phyloP scores from a whole-genome alignment of 352 stramenopile species.

The Globisporangium nunn region DNA sequence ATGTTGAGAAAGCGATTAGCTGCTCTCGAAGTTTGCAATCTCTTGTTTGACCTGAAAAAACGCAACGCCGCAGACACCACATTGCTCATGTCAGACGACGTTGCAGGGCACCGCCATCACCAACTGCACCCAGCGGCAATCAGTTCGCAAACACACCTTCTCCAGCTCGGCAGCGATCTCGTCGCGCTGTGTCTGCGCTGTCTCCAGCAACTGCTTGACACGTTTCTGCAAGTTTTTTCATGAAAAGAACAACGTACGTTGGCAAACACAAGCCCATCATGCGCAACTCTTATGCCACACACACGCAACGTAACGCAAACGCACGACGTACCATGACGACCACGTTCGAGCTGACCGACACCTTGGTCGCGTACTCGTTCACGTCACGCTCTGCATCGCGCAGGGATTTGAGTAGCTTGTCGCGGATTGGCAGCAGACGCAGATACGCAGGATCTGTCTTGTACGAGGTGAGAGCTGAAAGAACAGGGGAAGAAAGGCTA shows the following conservation, averaged over 20 bases:
- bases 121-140: background rate
- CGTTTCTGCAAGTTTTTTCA: slow-evolving; percentile 35
- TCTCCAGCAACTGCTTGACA: slow-evolving; percentile 80
- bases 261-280: background rate
- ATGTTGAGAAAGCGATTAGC: slow-evolving; percentile 12
- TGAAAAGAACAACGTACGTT: background rate
- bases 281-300: too few species aligned
- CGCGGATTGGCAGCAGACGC: slow-evolving; percentile 49
- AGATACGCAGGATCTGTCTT: slow-evolving; percentile 60
- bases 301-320: too few species aligned
- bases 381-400: slow-evolving; percentile 61
- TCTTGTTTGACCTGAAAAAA: slow-evolving; percentile 25
- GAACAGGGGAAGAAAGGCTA: background rate
- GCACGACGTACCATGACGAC: slow-evolving; percentile 57
- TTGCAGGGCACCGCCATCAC: background rate
- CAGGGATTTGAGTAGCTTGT: slow-evolving; percentile 61
- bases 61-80: background rate
- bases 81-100: background rate
- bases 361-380: slow-evolving; percentile 52
- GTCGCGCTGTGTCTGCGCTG: slow-evolving; percentile 40
- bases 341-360: slow-evolving; percentile 73
- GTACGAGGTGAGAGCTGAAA: slow-evolving; percentile 28
- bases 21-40: slow-evolving; percentile 36
- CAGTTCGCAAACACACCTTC: slow-evolving; percentile 18
- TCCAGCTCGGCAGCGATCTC: slow-evolving; percentile 19